phyloP scores from a whole-genome alignment of 2,329 filamentous ascomycete genomes.

The Ilyonectria robusta region DNA sequence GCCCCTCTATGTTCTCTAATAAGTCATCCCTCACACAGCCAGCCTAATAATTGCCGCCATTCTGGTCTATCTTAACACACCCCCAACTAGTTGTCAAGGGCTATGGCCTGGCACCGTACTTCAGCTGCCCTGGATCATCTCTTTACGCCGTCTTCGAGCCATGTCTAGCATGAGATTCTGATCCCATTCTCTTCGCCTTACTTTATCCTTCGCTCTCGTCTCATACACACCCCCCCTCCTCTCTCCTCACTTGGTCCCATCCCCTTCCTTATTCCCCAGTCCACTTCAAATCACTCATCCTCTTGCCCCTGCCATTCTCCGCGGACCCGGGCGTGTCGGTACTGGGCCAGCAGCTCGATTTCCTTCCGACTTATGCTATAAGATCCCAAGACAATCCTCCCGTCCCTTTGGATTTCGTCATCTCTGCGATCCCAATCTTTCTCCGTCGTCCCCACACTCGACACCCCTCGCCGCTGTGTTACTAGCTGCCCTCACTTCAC shows the following conservation, averaged over 20 bases:
- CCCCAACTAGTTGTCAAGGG: conserved; percentile 12
- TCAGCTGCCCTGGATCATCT: conserved; percentile 22
- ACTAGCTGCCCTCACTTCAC: conserved; percentile 41
- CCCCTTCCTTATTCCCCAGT: conserved; percentile 24
- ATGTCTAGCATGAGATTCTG: conserved; percentile 13
- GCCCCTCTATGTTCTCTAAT: conserved; percentile 11
- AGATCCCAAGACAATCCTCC: conserved; percentile 44
- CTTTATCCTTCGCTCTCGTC: conserved; percentile 34
- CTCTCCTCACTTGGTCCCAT: conserved; percentile 10
- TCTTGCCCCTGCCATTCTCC: conserved; percentile 41
- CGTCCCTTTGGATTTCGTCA: conserved; percentile 44
- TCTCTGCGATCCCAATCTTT: conserved; percentile 41
- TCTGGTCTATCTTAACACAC: conserved; percentile 9
- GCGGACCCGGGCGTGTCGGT: conserved; percentile 42
- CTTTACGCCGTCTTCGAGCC: conserved; percentile 12
- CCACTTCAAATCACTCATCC: conserved; percentile 42
- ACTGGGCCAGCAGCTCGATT: conserved; percentile 32
- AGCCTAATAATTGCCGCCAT: conserved; percentile 21
- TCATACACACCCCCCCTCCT: conserved; percentile 28
- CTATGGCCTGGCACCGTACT: conserved; percentile 12
- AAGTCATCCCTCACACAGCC: conserved; percentile 29
- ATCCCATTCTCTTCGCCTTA: conserved; percentile 29
- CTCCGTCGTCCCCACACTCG: conserved; percentile 36
- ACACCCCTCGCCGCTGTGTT: conserved; percentile 31
- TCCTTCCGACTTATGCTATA: conserved; percentile 42